phyloP scores from a whole-genome alignment of 2,329 filamentous ascomycete species.

The Nigrograna mackinnonii region DNA sequence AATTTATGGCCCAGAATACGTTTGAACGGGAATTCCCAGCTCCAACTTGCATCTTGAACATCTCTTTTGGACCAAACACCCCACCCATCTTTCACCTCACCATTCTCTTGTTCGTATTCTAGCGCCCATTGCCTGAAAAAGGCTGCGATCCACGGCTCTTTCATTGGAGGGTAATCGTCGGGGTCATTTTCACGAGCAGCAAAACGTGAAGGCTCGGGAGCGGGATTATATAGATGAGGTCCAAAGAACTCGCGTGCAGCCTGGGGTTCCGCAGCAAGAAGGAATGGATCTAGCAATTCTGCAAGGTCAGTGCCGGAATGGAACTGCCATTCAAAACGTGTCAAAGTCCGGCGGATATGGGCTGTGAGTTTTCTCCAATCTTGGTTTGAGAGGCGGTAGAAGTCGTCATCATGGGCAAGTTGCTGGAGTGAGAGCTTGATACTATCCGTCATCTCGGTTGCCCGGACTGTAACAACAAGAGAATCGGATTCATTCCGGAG shows the following conservation, averaged over 20 bases:
- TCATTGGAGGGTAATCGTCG: slow-evolving; percentile 12
- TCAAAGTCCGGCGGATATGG: slow-evolving; percentile 13
- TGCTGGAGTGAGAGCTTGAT: slow-evolving; percentile 12
- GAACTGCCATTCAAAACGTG: slow-evolving; percentile 18
- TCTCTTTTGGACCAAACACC: slow-evolving; percentile 10
- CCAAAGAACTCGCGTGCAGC: slow-evolving; percentile 9
- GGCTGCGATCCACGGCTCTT: slow-evolving; percentile 18
- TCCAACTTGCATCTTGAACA: slow-evolving; percentile 2
- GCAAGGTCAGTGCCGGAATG: slow-evolving; percentile 16
- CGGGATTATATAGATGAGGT: slow-evolving; percentile 5
- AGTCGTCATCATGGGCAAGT: slow-evolving; percentile 9
- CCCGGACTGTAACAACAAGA: slow-evolving; percentile 16
- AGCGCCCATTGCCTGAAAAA: slow-evolving; percentile 19
- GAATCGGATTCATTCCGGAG: slow-evolving; percentile 4
- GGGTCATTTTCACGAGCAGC: slow-evolving; percentile 13
- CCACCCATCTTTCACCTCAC: slow-evolving; percentile 16
- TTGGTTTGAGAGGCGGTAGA: slow-evolving; percentile 11
- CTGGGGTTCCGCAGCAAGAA: slow-evolving; percentile 10
- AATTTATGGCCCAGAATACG: slow-evolving; percentile 12
- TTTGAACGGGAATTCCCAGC: slow-evolving; percentile 20
- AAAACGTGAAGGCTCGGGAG: slow-evolving; percentile 6
- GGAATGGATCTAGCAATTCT: slow-evolving; percentile 17
- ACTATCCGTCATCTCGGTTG: slow-evolving; percentile 15
- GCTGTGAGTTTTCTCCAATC: slow-evolving; percentile 2
- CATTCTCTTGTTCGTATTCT: slow-evolving; percentile 17